Percentiles rank a stretch among this genome's conserved stretches.
Evolutionary conservation across 352 stramenopile genomes (phyloP).

Genomic region (Aphanomyces stellatus): DNA sequence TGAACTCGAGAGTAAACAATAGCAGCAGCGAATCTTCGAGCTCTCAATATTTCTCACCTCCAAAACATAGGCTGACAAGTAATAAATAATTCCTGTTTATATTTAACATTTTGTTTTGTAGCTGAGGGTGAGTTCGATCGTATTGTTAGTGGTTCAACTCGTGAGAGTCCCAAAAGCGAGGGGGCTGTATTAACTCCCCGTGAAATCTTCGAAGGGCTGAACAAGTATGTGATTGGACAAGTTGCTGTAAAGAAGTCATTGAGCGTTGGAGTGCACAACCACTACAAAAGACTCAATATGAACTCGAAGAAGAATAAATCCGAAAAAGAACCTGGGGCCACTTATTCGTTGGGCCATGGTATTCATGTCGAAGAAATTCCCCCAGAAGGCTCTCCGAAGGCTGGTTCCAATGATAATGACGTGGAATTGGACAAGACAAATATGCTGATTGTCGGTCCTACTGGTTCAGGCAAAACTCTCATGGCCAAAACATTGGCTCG

Average conservation of each 20-base stretch:
- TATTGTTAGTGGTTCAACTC: not conserved
- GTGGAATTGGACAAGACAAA: constrained; percentile 99
- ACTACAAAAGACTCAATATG: constrained; percentile 93
- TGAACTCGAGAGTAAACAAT: not conserved
- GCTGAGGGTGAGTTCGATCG: constrained; percentile 5
- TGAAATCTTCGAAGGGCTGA: constrained; percentile 91
- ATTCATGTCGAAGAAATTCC: constrained; percentile 8
- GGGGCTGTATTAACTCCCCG: constrained; percentile 78
- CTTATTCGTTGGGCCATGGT: not conserved
- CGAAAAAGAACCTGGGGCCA: not conserved
- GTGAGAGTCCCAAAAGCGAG: not conserved
- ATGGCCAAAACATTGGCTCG: constrained; percentile 95
- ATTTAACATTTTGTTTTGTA: not conserved
- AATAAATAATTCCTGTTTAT: not conserved
- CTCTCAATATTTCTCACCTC: constrained; percentile 7
- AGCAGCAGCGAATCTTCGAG: constrained; percentile 15
- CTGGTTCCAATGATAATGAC: constrained; percentile 38
- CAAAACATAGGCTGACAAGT: not conserved
- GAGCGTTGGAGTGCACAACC: constrained; percentile 95
- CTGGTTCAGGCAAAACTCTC: constrained; percentile 95
- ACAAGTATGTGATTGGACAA: constrained; percentile 97
- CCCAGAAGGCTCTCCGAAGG: constrained; percentile 15
- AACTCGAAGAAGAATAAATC: not conserved
- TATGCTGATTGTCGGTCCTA: constrained; percentile 93
- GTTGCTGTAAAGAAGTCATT: constrained; percentile 95